Percentiles rank a stretch among this genome's conserved stretches.
Evolutionary conservation across 352 stramenopile species (phyloP).

Genomic region (Phytophthora meadii): DNA sequence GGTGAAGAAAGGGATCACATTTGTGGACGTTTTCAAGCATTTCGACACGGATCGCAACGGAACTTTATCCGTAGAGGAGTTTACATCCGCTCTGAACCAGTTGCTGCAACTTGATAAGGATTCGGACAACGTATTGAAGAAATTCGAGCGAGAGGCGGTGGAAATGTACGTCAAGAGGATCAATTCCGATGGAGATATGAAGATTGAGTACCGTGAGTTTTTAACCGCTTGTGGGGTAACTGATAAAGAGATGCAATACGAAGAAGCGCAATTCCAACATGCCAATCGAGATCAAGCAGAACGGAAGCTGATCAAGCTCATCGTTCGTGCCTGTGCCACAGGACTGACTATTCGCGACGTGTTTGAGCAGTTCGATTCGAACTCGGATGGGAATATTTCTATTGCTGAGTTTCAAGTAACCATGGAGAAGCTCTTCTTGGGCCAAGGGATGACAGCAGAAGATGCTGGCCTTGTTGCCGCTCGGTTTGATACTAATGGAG

Average conservation of each 20-base stretch:
- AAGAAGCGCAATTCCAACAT: slow-evolving; percentile 23
- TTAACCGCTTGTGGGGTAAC: slow-evolving; percentile 59
- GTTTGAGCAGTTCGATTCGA: slow-evolving; percentile 81
- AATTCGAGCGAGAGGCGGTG: slow-evolving; percentile 53
- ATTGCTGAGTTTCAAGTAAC: slow-evolving; percentile 58
- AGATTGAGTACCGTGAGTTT: slow-evolving; percentile 78
- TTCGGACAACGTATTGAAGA: slow-evolving; percentile 31
- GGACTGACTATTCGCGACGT: slow-evolving; percentile 65
- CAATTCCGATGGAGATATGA: slow-evolving; percentile 67
- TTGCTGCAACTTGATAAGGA: slow-evolving; percentile 38
- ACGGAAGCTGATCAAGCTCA: slow-evolving; percentile 70
- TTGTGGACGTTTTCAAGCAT: slow-evolving; percentile 71
- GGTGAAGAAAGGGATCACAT: slow-evolving; percentile 51
- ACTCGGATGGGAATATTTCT: slow-evolving; percentile 67
- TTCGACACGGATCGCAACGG: slow-evolving; percentile 74
- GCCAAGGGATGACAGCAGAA: slow-evolving; percentile 43
- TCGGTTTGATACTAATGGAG: slow-evolving; percentile 66
- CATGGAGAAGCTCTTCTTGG: slow-evolving; percentile 60
- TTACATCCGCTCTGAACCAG: slow-evolving; percentile 58
- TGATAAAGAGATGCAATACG: slow-evolving; percentile 19
- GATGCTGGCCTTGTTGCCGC: slow-evolving; percentile 46
- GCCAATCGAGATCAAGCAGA: slow-evolving; percentile 35
- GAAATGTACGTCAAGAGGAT: slow-evolving; percentile 51
- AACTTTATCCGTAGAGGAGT: slow-evolving; percentile 61
- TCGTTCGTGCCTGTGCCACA: slow-evolving; percentile 51